Base-by-base conservation (phyloP, 2,329 filamentous ascomycete species). In the Akanthomyces dipterigenus region DNA sequence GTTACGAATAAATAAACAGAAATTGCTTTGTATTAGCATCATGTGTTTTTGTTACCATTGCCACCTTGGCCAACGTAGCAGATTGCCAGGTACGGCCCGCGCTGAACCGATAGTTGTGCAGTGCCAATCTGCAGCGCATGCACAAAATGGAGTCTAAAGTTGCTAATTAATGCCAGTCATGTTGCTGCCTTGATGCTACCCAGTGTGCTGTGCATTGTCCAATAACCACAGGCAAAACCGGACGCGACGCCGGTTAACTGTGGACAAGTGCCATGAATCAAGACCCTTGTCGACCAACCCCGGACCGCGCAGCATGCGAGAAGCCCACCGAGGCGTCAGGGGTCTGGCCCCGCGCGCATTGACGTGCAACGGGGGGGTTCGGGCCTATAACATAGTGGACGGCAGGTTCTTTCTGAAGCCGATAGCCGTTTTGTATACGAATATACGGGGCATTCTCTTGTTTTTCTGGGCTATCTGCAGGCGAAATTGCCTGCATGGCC, bases 261-360 rank as follows among this genome's bases (percentile, higher is more conserved):
- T 46, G 53, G 40, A 45, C 24, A 22, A n/a, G 1, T 22, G 40
- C 38, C 58, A 55, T 61, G 58, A 61, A 55, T 61, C 50, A 55
- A 42, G 6, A 61, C 24, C 58, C 58, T 22, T 55, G 58, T 24
- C 11, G 6, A 11, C 5, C 16, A 18, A 36, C 45, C 54, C 54
- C 26, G 28, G 54, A 54, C 11, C 50, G 50, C 50, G 50, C 50
- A 40, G 34, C 36, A 38, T n/a, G 34, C 31, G 12, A 54, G n/a
- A n/a, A n/a, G 12, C 51, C 51, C 34, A 40, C 51, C 24, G 36
- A 40, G 51, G 51, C 51, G 38, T 24, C 36, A 55, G 26, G 53
- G 38, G 40, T 18, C 34, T n/a, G n/a, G 12, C 18, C 2, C 4
- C 3, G 51, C 16, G 22, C 45, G 55, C 42, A 57, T 22, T 31